These are phyloP conservation scores for Cryptococcus sp. DNA, from an alignment of 1,284 basidiomycete species.

Conservation along the genomic window DNA sequence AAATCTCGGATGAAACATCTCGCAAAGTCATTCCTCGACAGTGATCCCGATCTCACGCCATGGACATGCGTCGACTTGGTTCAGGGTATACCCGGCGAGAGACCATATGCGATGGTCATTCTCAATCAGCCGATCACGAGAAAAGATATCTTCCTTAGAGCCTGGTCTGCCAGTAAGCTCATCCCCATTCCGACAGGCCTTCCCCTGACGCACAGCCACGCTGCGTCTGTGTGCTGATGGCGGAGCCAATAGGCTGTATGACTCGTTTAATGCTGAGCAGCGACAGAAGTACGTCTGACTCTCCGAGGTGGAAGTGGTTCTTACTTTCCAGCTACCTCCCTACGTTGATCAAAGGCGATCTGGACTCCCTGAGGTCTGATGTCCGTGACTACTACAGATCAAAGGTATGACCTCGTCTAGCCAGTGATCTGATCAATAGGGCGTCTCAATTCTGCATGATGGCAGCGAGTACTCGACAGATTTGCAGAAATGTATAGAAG, in stretches of 20 bases:
- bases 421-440: constrained; percentile 48
- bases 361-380: constrained; percentile 78
- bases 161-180: constrained; percentile 64
- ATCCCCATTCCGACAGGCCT: not conserved
- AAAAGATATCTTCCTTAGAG: constrained; percentile 56
- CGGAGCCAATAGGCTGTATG: constrained; percentile 82
- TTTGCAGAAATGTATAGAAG: constrained; percentile 81
- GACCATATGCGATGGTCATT: constrained; percentile 63
- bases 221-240: constrained; percentile 77
- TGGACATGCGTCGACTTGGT: not conserved
- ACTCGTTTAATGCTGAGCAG: constrained; percentile 51
- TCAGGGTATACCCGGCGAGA: not conserved
- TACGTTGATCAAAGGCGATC: constrained; percentile 84
- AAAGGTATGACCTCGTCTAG: constrained; percentile 50
- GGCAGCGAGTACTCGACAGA: constrained; percentile 81
- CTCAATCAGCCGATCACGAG: constrained; percentile 79
- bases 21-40: not conserved
- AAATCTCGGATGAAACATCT: not conserved
- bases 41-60: not conserved
- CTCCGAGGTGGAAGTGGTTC: not conserved
- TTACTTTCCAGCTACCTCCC: constrained; percentile 60
- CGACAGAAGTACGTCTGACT: constrained; percentile 8
- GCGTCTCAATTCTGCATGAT: constrained; percentile 65
- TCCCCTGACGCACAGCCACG: constrained; percentile 15
- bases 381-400: constrained; percentile 65